Conservation (phyloP, 2,329 filamentous ascomycete species). For the Cladosporium colombiae region DNA sequence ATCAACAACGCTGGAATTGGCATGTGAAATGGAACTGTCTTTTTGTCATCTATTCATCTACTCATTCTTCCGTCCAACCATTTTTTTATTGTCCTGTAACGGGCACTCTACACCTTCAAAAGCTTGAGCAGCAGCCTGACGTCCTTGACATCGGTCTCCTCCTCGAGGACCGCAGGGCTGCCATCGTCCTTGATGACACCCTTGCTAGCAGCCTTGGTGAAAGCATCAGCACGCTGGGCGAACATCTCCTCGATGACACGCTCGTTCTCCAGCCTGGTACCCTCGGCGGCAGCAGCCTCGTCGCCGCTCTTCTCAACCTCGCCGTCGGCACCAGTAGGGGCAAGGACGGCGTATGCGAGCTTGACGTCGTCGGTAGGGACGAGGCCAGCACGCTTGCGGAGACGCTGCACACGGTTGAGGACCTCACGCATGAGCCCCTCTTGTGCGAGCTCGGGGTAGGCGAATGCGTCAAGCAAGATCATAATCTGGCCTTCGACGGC, state of each 20-base stretch:
- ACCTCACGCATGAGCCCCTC: conserved; percentile 91
- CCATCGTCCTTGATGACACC: conserved; percentile 31
- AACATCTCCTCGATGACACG: conserved; percentile 40
- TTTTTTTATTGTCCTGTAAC: background rate
- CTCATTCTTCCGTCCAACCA: conserved; percentile 1
- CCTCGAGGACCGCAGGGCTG: conserved; percentile 65
- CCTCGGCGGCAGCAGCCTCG: conserved; percentile 32
- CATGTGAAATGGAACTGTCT: background rate
- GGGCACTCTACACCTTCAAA: conserved; percentile 60
- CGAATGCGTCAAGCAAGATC: conserved; percentile 79
- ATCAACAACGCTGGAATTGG: background rate
- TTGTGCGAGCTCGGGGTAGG: conserved; percentile 81
- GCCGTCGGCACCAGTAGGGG: conserved; percentile 33
- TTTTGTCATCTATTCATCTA: conserved; percentile 19
- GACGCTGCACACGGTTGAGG: conserved; percentile 85
- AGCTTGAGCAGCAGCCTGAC: conserved; percentile 73
- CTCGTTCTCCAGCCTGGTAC: conserved; percentile 34
- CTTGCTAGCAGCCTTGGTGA: conserved; percentile 38
- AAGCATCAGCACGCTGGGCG: conserved; percentile 35
- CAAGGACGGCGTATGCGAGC: conserved; percentile 85
- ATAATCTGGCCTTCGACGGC: conserved; percentile 89
- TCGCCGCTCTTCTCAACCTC: conserved; percentile 24
- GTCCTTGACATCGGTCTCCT: conserved; percentile 81
- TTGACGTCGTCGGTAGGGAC: conserved; percentile 90
- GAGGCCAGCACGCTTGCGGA: conserved; percentile 91